These are phyloP conservation scores for Naegleria fowleri DNA, from an alignment of 208 protist species.

Conservation along the genomic window DNA sequence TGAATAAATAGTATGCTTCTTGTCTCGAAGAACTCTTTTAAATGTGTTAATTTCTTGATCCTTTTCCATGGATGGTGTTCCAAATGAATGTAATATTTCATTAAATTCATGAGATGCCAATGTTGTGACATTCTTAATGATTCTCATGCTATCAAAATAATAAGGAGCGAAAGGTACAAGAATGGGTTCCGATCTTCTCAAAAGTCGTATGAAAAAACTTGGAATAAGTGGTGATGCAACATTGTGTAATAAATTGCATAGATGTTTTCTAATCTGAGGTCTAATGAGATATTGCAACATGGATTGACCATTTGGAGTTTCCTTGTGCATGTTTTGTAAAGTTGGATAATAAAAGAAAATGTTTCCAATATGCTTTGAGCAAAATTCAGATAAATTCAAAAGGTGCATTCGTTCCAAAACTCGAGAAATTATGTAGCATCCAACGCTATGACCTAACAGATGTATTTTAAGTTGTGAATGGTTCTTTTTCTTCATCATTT, in stretches of 20 bases:
- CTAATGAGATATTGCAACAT: background rate
- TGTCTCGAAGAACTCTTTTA: background rate
- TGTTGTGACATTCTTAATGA: background rate
- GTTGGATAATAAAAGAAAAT: constrained; percentile 3
- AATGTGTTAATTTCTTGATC: background rate
- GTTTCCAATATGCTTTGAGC: background rate
- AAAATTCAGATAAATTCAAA: background rate
- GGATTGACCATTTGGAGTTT: background rate
- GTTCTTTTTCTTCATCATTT: background rate
- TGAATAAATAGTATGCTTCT: background rate
- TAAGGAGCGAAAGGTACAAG: background rate
- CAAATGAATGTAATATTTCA: background rate
- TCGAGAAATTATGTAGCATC: background rate
- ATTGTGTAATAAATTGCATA: background rate
- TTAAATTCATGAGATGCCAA: background rate
- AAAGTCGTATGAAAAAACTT: background rate
- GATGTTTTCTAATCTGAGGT: background rate
- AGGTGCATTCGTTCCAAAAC: background rate
- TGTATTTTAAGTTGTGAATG: background rate
- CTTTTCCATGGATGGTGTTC: background rate
- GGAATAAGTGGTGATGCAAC: background rate
- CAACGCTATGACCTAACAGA: background rate
- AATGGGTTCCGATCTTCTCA: background rate
- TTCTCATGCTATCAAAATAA: background rate
- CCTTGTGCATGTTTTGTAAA: background rate